Conservation (phyloP, 2,329 filamentous ascomycete species). For the Alternaria gansuensis region DNA sequence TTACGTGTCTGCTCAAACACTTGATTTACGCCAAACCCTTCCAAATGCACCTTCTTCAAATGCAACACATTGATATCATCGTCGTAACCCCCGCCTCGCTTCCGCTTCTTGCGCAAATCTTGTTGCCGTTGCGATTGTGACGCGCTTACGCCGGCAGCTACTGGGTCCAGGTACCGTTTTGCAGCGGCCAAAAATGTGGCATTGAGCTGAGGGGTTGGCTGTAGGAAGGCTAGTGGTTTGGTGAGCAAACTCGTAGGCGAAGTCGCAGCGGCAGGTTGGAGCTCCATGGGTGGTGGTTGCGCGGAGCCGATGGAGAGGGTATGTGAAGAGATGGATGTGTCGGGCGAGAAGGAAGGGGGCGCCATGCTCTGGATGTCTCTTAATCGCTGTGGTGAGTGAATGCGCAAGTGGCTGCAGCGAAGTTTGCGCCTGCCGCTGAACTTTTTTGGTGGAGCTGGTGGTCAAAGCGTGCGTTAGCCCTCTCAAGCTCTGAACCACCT, state of each 20-base stretch:
- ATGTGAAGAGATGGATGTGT: slow-evolving; percentile 53
- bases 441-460: slow-evolving; percentile 27
- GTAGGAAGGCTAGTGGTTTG: slow-evolving; percentile 78
- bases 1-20: slow-evolving; percentile 93
- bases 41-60: slow-evolving; percentile 81
- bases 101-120: slow-evolving; percentile 77
- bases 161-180: slow-evolving; percentile 81
- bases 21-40: slow-evolving; percentile 87
- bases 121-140: slow-evolving; percentile 74
- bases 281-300: slow-evolving; percentile 50
- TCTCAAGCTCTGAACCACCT: background rate
- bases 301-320: slow-evolving; percentile 51
- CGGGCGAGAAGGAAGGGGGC: slow-evolving; percentile 48
- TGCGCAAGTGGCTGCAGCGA: slow-evolving; percentile 5
- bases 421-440: slow-evolving; percentile 20
- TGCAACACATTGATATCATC: slow-evolving; percentile 68
- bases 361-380: slow-evolving; percentile 38
- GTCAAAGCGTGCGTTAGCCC: slow-evolving; percentile 15
- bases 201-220: slow-evolving; percentile 72
- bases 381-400: background rate
- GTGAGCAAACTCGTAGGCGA: slow-evolving; percentile 68
- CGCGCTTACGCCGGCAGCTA: slow-evolving; percentile 77
- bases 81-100: slow-evolving; percentile 66
- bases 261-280: slow-evolving; percentile 46
- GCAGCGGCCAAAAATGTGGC: slow-evolving; percentile 75